Percentiles rank a stretch among this genome's conserved stretches.
These are phyloP conservation scores for Hydnomerulius pinastri DNA, from an alignment of 768 basidiomycete genomes.

Conservation along the genomic window DNA sequence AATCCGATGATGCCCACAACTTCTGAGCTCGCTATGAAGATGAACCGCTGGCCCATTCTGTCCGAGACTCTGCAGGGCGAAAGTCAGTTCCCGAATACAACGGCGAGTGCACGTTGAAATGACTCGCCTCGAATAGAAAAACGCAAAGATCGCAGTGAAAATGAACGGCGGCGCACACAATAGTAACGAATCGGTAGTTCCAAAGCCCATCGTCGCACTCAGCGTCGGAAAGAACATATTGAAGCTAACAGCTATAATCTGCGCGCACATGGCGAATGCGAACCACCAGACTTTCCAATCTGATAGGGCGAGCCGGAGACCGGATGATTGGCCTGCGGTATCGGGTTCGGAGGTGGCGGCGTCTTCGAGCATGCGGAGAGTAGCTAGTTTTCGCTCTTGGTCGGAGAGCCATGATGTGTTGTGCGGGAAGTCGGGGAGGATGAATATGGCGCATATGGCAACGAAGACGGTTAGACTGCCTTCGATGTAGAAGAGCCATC, in stretches of 20 bases:
- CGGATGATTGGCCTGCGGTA: slow-evolving; percentile 36
- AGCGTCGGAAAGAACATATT: slow-evolving; percentile 65
- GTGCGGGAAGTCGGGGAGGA: slow-evolving; percentile 71
- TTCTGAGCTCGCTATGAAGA: slow-evolving; percentile 59
- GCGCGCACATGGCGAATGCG: slow-evolving; percentile 56
- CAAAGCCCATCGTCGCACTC: slow-evolving; percentile 65
- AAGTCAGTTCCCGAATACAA: slow-evolving; percentile 58
- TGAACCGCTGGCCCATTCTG: slow-evolving; percentile 63
- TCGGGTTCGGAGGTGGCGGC: slow-evolving; percentile 3
- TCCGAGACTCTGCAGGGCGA: slow-evolving; percentile 66
- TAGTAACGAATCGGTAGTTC: slow-evolving; percentile 57
- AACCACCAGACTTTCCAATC: slow-evolving; percentile 85
- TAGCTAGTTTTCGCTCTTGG: slow-evolving; percentile 53
- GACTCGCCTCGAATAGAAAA: not conserved
- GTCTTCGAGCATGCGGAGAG: slow-evolving; percentile 60
- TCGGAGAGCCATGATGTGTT: slow-evolving; percentile 56
- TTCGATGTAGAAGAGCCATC: slow-evolving; percentile 71
- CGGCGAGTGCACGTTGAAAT: not conserved
- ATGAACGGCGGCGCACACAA: slow-evolving; percentile 70
- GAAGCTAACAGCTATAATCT: slow-evolving; percentile 64
- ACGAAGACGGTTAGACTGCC: slow-evolving; percentile 53
- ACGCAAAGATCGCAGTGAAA: not conserved
- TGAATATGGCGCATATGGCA: slow-evolving; percentile 50
- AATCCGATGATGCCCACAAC: slow-evolving; percentile 63
- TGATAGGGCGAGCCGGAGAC: slow-evolving; percentile 54